Evolutionary conservation across 2,329 filamentous ascomycete genomes (phyloP).

Genomic region (Sporothrix luriei): DNA sequence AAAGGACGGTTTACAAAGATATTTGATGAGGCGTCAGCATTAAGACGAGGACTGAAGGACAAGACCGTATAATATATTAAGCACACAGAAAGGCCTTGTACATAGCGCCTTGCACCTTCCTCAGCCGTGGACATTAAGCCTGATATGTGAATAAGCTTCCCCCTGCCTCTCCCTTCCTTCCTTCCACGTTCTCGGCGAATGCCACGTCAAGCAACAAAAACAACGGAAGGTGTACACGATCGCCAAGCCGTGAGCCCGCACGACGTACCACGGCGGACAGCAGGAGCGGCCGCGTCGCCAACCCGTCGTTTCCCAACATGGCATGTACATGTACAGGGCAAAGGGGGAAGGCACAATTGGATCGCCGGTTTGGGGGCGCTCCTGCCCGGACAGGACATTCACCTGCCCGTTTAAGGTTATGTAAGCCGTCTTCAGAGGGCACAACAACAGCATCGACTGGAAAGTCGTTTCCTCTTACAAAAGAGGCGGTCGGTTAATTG

Average conservation of each 20-base stretch:
- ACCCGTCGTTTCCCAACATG: not conserved
- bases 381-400: not conserved
- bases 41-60: not conserved
- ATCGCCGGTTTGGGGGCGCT: not conserved
- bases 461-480: not conserved
- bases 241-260: conserved; percentile 20
- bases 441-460: not conserved
- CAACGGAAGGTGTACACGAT: conserved; percentile 13
- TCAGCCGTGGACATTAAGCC: not conserved
- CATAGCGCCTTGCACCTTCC: not conserved
- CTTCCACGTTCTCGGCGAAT: not conserved
- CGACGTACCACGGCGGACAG: not conserved
- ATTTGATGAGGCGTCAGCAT: not conserved
- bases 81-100: not conserved
- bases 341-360: not conserved
- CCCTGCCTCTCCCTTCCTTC: not conserved
- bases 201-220: not conserved
- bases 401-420: not conserved
- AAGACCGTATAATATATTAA: not conserved
- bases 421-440: not conserved
- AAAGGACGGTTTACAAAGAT: not conserved
- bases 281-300: conserved; percentile 17
- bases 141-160: conserved; percentile 14
- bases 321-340: not conserved
- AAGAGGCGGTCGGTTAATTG: conserved; percentile 18